phyloP scores from a whole-genome alignment of 331 rosid species.

The Acacia pycnantha region DNA sequence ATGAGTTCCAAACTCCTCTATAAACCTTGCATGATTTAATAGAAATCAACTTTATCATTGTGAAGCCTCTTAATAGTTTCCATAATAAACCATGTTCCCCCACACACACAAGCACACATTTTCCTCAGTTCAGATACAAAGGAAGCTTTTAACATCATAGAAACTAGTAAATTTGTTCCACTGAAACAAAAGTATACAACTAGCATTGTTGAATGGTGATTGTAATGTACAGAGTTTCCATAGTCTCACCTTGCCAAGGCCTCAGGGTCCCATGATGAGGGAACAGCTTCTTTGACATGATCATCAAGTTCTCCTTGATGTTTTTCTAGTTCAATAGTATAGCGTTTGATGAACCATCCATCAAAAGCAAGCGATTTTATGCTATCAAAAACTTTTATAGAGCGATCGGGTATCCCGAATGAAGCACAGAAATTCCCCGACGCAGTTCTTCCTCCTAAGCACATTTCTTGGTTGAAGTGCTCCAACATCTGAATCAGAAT shows the following conservation, averaged over 20 bases:
- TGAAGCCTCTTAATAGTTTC: background rate
- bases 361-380: constrained; percentile 69
- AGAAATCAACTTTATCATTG: background rate
- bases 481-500: constrained; percentile 53
- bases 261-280: constrained; percentile 82
- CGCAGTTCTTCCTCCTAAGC: constrained; percentile 44
- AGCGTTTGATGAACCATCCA: constrained; percentile 80
- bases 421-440: constrained; percentile 62
- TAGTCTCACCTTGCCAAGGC: constrained; percentile 71
- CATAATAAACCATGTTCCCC: background rate
- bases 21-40: constrained; percentile 57
- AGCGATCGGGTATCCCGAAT: constrained; percentile 55
- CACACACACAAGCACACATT: background rate
- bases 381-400: constrained; percentile 51
- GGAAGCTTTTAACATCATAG: background rate
- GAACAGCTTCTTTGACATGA: constrained; percentile 74
- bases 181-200: background rate
- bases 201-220: background rate
- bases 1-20: constrained; percentile 80
- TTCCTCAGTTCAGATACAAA: background rate
- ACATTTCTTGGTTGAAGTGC: constrained; percentile 61
- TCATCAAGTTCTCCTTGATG: constrained; percentile 57
- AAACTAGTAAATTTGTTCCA: background rate
- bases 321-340: constrained; percentile 68
- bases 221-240: background rate